Base-by-base conservation (phyloP, 2,329 filamentous ascomycete genomes). In the Cercospora janseana region DNA sequence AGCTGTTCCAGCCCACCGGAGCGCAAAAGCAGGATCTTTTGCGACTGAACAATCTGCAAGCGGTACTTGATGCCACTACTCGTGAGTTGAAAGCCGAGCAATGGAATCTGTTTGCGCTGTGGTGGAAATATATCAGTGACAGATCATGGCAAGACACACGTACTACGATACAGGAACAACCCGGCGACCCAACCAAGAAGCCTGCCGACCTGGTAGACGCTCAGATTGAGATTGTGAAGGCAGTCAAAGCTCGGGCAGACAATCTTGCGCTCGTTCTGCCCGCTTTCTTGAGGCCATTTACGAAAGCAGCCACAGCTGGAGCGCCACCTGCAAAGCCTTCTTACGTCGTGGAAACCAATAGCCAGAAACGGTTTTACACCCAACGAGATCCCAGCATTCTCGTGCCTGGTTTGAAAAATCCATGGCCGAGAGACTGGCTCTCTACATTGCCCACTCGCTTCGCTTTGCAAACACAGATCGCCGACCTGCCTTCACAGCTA, bases 361-460 rank as follows among this genome's bases (percentile, higher is more conserved):
- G 16, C 21, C 32, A 12, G 5, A 16, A 32, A 16, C 31, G 45
- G 8, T 47, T 38, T 18, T 47, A 28, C 40, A 50, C 24, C 34
- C 41, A 44, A 32, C 13, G 34, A 28, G 47, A 50, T 21, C 47
- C 47, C 9, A 35, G 20, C 18, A 21, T 50, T 3, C 28, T 45
- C 4, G 18, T 50, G 12, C 38, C 47, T 6, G 45, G 45, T 12
- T 18, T 50, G 1, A 13, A 13, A 3, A 50, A 44, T 20, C 38
- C 38, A 13, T 50, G 47, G 47, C 47, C 47, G 4, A 32, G n/a
- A 15, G 47, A 50, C 40, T 50, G 47, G 47, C 23, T 35, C 16
- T 20, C n/a, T n/a, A 6, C 13, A 8, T 13, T 40, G 23, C 15
- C 13, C 8, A 24, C 32, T 7, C 31, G 45, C 21, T 32, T 32